Base-by-base conservation (phyloP, 352 stramenopile species). In the Globisporangium cederbergense region DNA sequence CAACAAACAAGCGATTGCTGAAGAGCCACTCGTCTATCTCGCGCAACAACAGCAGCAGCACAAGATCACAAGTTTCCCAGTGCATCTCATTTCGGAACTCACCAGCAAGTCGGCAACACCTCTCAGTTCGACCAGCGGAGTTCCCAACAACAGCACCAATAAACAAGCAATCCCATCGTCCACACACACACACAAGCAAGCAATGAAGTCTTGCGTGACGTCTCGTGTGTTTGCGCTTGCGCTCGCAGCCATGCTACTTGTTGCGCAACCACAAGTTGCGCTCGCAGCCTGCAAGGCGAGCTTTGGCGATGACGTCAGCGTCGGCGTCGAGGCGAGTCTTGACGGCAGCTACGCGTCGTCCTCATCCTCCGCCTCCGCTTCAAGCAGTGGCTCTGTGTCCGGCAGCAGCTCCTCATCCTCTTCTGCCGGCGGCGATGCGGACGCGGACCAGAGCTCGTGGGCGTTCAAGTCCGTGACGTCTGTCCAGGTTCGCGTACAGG, bases 401-500 rank as follows among this genome's bases (percentile, higher is more conserved):
- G 20, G 42, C 42, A 49, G 36, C 36, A 36, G 32, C 3, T 36
- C 32, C 32, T 36, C 32, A 8, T 42, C 36, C 11, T 42, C 36
- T 42, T 13, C 36, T 42, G 16, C 36, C 9, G 36, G 22, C 11
- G 25, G 40, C 20, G 34, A 7, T 28, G 52, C 13, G 20, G 22
- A 28, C 25, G 38, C n/a, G 20, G 25, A 32, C 36, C 28, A 57
- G 0, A 43, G 14, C 11, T 22, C 59, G 45, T 53, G 54, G 49
- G 20, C 43, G n/a, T 80, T 85, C 52, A 50, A 66, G 53, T 71
- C 72, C 18, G 81, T 90, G 36, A 79, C 58, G 28, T 71, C 68
- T 2, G 66, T 90, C 18, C 77, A 87, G 22, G 78, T 59, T 28
- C 81, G 81, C 22, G 81, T 87, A 13, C 76, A 90, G 60, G 76